phyloP scores from a whole-genome alignment of 345 rosid genomes.

The Anacardium occidentale region DNA sequence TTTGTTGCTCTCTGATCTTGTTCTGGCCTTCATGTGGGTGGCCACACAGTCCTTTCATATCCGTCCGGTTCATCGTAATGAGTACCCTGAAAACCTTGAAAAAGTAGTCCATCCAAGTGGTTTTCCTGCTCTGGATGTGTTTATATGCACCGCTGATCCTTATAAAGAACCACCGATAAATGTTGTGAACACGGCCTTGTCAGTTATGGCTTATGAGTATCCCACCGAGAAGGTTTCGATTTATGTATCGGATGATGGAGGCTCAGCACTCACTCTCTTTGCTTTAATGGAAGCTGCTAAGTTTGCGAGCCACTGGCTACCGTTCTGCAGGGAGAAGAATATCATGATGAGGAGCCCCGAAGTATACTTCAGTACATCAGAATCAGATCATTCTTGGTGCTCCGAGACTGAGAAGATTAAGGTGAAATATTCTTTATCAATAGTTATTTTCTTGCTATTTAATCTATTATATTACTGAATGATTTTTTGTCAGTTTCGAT shows the following conservation, averaged over 20 bases:
- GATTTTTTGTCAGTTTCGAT: no score
- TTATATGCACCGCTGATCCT: slow-evolving; percentile 90
- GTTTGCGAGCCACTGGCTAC: slow-evolving; percentile 71
- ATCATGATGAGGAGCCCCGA: slow-evolving; percentile 51
- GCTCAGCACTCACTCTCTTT: slow-evolving; percentile 64
- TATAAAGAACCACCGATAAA: slow-evolving; percentile 77
- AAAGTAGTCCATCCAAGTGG: slow-evolving; percentile 28
- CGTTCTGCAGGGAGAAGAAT: slow-evolving; percentile 53
- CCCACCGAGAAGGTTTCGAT: slow-evolving; percentile 67
- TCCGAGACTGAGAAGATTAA: slow-evolving; percentile 41
- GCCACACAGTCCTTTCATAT: slow-evolving; percentile 39
- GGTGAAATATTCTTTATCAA: slow-evolving; percentile 31
- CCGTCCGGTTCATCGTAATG: slow-evolving; percentile 38
- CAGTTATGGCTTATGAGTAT: slow-evolving; percentile 76
- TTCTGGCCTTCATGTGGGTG: slow-evolving; percentile 72
- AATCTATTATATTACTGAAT: no score
- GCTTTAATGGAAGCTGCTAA: slow-evolving; percentile 73
- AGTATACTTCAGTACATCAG: slow-evolving; percentile 44
- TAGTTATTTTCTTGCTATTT: neutral
- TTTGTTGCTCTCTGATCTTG: slow-evolving; percentile 48
- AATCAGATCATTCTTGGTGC: slow-evolving; percentile 18
- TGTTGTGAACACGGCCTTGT: slow-evolving; percentile 71
- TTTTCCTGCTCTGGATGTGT: slow-evolving; percentile 61
- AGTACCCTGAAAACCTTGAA: slow-evolving; percentile 47
- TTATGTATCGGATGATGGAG: slow-evolving; percentile 83